Evolutionary conservation across 202 grass and related monocot genomes (phyloP).

Genomic region (Bolboschoenoplectus hybrid): DNA sequence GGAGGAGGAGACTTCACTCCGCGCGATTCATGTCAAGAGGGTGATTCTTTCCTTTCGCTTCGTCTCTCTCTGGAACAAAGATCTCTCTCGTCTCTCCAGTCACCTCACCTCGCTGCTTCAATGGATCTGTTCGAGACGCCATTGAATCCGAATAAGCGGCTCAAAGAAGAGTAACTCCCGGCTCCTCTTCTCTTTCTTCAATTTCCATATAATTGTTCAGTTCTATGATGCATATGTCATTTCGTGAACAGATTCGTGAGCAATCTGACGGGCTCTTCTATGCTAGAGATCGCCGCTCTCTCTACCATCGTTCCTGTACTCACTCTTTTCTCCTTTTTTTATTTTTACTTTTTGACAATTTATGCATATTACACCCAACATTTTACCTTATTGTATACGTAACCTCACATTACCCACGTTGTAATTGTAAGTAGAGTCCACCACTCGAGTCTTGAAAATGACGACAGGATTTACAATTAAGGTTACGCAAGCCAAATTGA

Average conservation of each 20-base stretch:
- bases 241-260: conserved; percentile 72
- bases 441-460: neutral
- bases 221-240: neutral
- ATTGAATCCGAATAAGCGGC: conserved; percentile 66
- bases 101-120: neutral
- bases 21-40: too few species aligned
- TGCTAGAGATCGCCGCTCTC: conserved; percentile 71
- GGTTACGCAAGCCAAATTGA: neutral
- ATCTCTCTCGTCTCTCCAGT: neutral
- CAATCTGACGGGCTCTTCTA: conserved; percentile 79
- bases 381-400: neutral
- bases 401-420: neutral
- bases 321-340: conserved; percentile 9
- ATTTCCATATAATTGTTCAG: neutral
- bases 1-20: too few species aligned
- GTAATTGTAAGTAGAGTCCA: conserved; percentile 5
- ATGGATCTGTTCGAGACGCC: conserved; percentile 67
- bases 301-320: conserved; percentile 81
- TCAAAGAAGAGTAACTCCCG: conserved; percentile 74
- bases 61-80: neutral
- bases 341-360: neutral
- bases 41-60: neutral
- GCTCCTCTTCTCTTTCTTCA: neutral
- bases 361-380: neutral
- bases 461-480: neutral